These are phyloP conservation scores for Beta macrorhiza DNA, from an alignment of 179 eudicot species.

Conservation along the genomic window DNA sequence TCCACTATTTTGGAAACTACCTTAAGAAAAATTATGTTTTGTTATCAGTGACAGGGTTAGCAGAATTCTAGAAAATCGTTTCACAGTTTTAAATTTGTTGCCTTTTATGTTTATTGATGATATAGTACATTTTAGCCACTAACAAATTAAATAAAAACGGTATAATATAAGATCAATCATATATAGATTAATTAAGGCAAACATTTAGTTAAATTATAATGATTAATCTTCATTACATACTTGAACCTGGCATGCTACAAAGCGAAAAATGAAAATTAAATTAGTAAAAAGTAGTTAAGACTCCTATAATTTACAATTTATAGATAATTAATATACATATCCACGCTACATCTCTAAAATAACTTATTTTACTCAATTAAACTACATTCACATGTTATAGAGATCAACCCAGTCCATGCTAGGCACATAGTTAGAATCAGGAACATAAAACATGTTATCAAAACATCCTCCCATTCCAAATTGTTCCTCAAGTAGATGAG, in stretches of 20 bases:
- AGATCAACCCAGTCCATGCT: conserved; percentile 32
- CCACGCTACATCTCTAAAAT: conserved; percentile 10
- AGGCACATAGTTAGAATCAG: conserved; percentile 13
- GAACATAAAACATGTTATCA: conserved; percentile 27
- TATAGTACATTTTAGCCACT: neutral
- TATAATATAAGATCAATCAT: no score
- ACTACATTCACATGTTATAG: conserved; percentile 19
- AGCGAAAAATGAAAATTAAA: neutral
- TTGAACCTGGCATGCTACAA: neutral
- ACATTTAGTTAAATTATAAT: neutral
- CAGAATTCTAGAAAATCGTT: no score
- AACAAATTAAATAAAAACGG: no score
- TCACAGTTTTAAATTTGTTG: no score
- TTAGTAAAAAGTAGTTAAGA: neutral
- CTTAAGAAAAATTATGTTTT: no score
- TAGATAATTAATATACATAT: conserved; percentile 16
- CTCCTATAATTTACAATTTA: neutral
- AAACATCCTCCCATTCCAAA: conserved; percentile 51
- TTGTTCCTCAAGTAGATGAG: conserved; percentile 43
- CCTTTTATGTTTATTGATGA: no score
- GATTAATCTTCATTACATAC: neutral
- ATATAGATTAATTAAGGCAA: neutral
- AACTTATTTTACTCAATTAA: conserved; percentile 1
- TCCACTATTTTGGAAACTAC: no score
- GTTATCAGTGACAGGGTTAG: no score